Conservation (phyloP, 140 eudicot genomes). For the Ambrosia hybrid region DNA sequence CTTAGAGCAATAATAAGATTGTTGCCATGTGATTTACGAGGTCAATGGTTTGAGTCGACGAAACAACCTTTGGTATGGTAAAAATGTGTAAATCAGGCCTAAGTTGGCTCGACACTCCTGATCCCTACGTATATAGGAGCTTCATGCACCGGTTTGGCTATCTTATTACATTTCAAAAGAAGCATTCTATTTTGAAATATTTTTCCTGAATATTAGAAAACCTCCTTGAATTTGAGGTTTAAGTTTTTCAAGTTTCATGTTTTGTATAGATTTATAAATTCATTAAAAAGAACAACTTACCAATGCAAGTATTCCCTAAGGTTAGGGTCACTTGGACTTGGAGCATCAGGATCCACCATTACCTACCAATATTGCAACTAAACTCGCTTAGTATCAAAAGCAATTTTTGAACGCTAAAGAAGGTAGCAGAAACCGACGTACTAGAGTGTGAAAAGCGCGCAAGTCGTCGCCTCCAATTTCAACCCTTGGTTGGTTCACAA, state of each 20-base stretch:
- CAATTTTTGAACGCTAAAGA: background rate
- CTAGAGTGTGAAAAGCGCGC: constrained; percentile 79
- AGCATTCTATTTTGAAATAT: background rate
- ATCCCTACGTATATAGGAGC: too few relatives aligned
- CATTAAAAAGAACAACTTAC: constrained; percentile 27
- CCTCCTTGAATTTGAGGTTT: background rate
- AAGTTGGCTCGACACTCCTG: too few relatives aligned
- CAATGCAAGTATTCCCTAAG: constrained; percentile 42
- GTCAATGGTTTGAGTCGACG: too few relatives aligned
- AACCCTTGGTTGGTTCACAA: constrained; percentile 79
- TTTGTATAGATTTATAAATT: background rate
- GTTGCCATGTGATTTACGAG: too few relatives aligned
- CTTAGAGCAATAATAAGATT: too few relatives aligned
- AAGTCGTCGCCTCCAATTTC: constrained; percentile 88
- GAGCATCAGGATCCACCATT: constrained; percentile 98
- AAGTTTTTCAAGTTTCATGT: too few relatives aligned
- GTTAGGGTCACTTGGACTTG: constrained; percentile 86
- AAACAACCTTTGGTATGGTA: too few relatives aligned
- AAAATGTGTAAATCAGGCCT: too few relatives aligned
- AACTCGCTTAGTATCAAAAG: background rate
- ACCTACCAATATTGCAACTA: constrained; percentile 36
- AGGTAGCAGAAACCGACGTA: constrained; percentile 19
- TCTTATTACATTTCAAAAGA: background rate
- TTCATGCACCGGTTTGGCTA: too few relatives aligned
- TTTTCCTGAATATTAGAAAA: background rate